These are phyloP conservation scores for Fusarium coffeatum DNA, from an alignment of 2,329 filamentous ascomycete genomes.

Conservation along the genomic window DNA sequence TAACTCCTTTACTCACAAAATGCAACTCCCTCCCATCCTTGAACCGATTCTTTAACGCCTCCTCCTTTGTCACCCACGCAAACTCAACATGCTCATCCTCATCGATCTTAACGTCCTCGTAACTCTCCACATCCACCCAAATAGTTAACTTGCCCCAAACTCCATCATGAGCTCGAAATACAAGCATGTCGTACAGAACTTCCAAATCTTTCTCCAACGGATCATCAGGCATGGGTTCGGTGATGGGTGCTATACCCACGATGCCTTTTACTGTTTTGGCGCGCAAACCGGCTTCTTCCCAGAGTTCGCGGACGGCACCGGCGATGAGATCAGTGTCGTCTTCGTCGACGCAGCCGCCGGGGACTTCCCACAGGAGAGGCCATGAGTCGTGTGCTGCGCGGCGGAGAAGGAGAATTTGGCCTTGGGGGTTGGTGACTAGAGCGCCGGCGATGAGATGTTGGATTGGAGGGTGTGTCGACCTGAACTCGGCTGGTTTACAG, in stretches of 20 bases:
- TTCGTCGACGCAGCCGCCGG: conserved; percentile 42
- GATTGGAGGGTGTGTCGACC: conserved; percentile 36
- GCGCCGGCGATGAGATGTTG: conserved; percentile 43
- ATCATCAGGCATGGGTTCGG: conserved; percentile 7
- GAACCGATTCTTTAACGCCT: conserved; percentile 46
- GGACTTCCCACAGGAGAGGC: conserved; percentile 45
- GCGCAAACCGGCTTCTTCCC: conserved; percentile 58
- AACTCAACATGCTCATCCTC: conserved; percentile 54
- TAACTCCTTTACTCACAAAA: conserved; percentile 50
- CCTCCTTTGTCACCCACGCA: conserved; percentile 54
- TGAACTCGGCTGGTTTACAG: conserved; percentile 28
- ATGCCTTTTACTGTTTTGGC: conserved; percentile 45
- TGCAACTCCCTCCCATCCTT: conserved; percentile 46
- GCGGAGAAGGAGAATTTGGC: conserved; percentile 42
- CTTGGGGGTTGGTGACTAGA: conserved; percentile 36
- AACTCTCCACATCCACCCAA: conserved; percentile 46
- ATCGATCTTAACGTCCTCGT: conserved; percentile 46
- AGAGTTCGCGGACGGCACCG: conserved; percentile 57
- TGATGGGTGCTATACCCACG: conserved; percentile 21
- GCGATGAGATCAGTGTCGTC: conserved; percentile 38
- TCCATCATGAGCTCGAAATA: conserved; percentile 40
- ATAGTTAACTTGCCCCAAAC: conserved; percentile 49
- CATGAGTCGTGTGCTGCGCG: conserved; percentile 46
- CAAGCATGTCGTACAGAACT: conserved; percentile 37
- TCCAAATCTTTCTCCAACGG: conserved; percentile 39